phyloP scores from a whole-genome alignment of 257 asterid genomes.

The Jasminum sambac region DNA sequence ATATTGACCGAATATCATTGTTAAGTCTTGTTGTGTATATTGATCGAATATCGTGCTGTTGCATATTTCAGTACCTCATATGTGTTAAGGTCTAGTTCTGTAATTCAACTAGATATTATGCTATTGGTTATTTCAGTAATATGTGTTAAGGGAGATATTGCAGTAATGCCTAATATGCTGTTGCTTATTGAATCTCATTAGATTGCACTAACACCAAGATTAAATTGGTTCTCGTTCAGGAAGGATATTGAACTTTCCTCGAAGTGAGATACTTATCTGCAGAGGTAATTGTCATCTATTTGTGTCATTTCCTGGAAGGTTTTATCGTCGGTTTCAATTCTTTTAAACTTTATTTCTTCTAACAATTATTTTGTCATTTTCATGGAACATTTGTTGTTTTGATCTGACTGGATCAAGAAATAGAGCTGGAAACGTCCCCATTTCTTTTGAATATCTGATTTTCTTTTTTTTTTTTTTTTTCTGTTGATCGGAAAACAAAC shows the following conservation, averaged over 20 bases:
- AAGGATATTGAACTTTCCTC: constrained; percentile 86
- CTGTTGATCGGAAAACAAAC: not conserved
- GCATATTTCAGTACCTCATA: too few relatives aligned
- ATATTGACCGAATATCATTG: constrained; percentile 3
- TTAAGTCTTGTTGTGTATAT: too few relatives aligned
- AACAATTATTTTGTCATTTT: too few relatives aligned
- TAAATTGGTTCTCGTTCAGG: constrained; percentile 83
- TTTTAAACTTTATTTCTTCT: constrained; percentile 15
- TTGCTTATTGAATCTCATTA: constrained; percentile 24
- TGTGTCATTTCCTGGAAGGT: constrained; percentile 36
- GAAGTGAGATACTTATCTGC: constrained; percentile 79
- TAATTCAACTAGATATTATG: too few relatives aligned
- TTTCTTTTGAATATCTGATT: not conserved
- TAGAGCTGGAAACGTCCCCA: constrained; percentile 16
- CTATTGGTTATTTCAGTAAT: too few relatives aligned
- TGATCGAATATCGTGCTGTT: too few relatives aligned
- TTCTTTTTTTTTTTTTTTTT: not conserved
- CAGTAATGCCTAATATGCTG: too few relatives aligned
- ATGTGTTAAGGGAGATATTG: too few relatives aligned
- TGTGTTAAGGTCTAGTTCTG: too few relatives aligned
- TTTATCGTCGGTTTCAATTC: constrained; percentile 13
- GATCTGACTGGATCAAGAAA: constrained; percentile 35
- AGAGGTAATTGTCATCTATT: constrained; percentile 70
- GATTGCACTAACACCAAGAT: constrained; percentile 63
- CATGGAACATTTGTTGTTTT: constrained; percentile 11